Evolutionary conservation across 2,329 filamentous ascomycete species (phyloP).

Genomic region (Pochonia chlamydosporia): DNA sequence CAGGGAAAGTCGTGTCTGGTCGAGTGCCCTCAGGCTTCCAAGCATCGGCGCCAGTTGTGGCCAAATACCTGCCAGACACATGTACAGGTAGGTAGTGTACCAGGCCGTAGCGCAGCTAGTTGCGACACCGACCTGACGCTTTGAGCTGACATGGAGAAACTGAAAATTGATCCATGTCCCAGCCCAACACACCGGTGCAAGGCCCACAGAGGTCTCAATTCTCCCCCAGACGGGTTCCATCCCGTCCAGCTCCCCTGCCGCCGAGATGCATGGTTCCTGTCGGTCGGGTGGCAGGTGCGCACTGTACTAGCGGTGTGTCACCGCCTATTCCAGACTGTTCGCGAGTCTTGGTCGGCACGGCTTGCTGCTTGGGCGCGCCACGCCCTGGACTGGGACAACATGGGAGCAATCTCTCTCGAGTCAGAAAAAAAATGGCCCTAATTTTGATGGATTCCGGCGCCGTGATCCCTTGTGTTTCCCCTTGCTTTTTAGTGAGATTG

Average conservation of each 20-base stretch:
- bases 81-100: too few relatives aligned
- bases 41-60: too few relatives aligned
- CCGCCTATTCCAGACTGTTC: conserved; percentile 12
- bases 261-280: neutral
- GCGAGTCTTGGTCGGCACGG: conserved; percentile 16
- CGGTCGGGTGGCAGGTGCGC: conserved; percentile 8
- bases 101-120: too few relatives aligned
- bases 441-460: conserved; percentile 22
- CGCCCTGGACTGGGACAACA: conserved; percentile 15
- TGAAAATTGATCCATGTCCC: too few relatives aligned
- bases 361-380: conserved; percentile 11
- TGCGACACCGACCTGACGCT: too few relatives aligned
- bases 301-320: conserved; percentile 19
- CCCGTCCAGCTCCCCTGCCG: neutral
- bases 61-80: too few relatives aligned
- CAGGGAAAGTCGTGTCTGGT: too few relatives aligned
- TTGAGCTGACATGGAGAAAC: neutral
- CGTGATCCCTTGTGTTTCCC: conserved; percentile 10
- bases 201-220: neutral
- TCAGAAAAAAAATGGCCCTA: conserved; percentile 13
- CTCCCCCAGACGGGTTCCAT: conserved; percentile 3
- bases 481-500: conserved; percentile 1
- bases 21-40: too few relatives aligned
- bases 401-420: conserved; percentile 20
- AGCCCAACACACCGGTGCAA: neutral